A percentile compares a stretch with the other conserved stretches of the same genome.
phyloP scores from a whole-genome alignment of 768 basidiomycete species.

The Rhizopogon vinicolor region DNA sequence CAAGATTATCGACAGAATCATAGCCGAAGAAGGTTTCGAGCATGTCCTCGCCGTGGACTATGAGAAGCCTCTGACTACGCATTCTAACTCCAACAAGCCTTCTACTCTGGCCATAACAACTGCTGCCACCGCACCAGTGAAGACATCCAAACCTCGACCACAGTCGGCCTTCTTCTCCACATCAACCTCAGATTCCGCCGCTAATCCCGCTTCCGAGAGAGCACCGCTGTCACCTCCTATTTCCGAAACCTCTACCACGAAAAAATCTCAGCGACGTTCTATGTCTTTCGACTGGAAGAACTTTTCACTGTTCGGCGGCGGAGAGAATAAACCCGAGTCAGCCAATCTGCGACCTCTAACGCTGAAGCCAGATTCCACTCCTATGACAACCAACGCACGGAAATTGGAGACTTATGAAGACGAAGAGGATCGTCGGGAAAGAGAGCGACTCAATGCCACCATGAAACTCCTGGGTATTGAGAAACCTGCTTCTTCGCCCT shows the following conservation, averaged over 20 bases:
- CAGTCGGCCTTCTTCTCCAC: constrained; percentile 54
- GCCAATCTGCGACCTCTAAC: constrained; percentile 66
- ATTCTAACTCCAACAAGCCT: constrained; percentile 33
- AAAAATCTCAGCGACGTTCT: constrained; percentile 62
- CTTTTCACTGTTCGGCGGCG: constrained; percentile 60
- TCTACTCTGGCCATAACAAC: constrained; percentile 25
- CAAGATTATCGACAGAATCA: constrained; percentile 97
- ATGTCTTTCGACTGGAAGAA: constrained; percentile 82
- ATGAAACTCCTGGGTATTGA: constrained; percentile 95
- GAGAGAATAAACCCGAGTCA: constrained; percentile 61
- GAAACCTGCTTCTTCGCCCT: constrained; percentile 46
- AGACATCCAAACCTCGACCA: constrained; percentile 45
- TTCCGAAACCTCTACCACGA: constrained; percentile 16
- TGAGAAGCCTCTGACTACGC: constrained; percentile 52
- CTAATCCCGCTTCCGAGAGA: constrained; percentile 23
- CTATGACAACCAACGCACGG: constrained; percentile 53
- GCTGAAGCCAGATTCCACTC: constrained; percentile 55
- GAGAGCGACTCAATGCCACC: constrained; percentile 83
- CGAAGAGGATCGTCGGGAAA: constrained; percentile 84
- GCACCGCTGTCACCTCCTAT: constrained; percentile 17
- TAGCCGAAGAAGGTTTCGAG: constrained; percentile 94
- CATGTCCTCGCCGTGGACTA: constrained; percentile 94
- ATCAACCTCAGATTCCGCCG: constrained; percentile 33
- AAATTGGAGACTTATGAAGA: constrained; percentile 89
- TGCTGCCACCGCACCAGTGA: constrained; percentile 7